Evolutionary conservation across 306 rosid genomes (phyloP), one percentile per base, ranked within the genome.

Genomic region (Acmispon strigosus): DNA sequence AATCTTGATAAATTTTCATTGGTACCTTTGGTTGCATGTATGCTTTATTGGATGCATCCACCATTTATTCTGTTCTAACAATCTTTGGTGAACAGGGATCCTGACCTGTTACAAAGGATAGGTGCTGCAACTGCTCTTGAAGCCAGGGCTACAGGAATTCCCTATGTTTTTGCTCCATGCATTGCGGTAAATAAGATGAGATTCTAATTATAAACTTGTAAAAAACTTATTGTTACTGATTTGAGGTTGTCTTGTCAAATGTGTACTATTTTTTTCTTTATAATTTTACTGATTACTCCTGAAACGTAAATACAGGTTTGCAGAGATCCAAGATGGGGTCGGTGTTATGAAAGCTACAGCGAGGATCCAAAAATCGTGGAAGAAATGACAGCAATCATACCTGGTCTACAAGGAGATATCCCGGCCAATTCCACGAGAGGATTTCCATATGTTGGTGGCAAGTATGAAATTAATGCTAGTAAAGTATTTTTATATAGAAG

Each of bases 281-380:
- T 49, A 67, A 68, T 66, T 57, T 73, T 48, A 62, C n/a, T 24
- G 49, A 64, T 50, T 76, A 63, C n/a, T 36, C 67, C 53, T 53
- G 61, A 76, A 87, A 78, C 60, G 39, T 66, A 61, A 61, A 36
- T 78, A 45, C 42, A 94, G 97, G 96, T 94, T 20, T 94, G 99
- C 72, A 88, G 99, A 79, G 99, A 94, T 85, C 98, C 99, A 20
- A 87, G 99, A 81, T 94, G 99, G 99, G 99, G 99, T 51, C 77
- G 99, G 49, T 94, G 99, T 83, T 94, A 94, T 32, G 99, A 94
- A 82, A 94, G 99, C 88, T 94, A 94, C 66, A 94, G 99, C 3
- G 99, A 94, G 82, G 97, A 94, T 77, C 87, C 79, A 76, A 80
- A 74, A 76, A 79, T 94, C 70, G 97, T 94, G 72, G 80, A 81